A percentile compares a stretch with the other conserved stretches of the same genome.
These are phyloP conservation scores for Metschnikowia kunwiensis DNA, from an alignment of 805 yeast genomes.

Conservation along the genomic window DNA sequence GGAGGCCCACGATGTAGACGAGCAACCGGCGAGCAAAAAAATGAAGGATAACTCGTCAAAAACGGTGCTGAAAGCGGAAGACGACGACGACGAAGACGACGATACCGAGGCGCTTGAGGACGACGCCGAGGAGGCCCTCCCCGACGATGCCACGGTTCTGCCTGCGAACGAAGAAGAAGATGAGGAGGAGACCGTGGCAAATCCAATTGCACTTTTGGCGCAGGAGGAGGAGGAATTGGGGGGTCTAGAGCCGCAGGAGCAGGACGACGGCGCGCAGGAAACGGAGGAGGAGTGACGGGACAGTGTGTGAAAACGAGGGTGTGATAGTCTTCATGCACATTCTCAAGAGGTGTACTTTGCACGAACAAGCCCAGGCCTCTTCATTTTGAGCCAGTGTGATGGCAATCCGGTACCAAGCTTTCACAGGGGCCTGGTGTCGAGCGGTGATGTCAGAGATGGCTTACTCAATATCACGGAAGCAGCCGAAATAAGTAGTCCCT, in stretches of 20 bases:
- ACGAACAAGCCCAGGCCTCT: too few relatives aligned
- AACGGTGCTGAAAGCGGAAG: slow-evolving; percentile 12
- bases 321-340: too few relatives aligned
- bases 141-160: slow-evolving; percentile 18
- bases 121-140: slow-evolving; percentile 14
- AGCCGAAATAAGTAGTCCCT: too few relatives aligned
- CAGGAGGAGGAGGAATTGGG: slow-evolving; percentile 35
- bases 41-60: slow-evolving; percentile 16
- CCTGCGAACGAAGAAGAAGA: slow-evolving; percentile 19
- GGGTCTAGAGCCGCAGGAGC: slow-evolving; percentile 21
- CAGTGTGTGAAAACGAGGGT: background rate
- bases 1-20: slow-evolving; percentile 8
- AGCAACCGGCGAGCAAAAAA: slow-evolving; percentile 21
- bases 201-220: slow-evolving; percentile 33
- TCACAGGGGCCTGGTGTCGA: too few relatives aligned
- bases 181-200: slow-evolving; percentile 19
- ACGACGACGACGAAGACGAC: slow-evolving; percentile 14
- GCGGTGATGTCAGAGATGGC: too few relatives aligned
- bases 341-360: too few relatives aligned
- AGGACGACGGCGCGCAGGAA: slow-evolving; percentile 18
- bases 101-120: slow-evolving; percentile 14
- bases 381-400: too few relatives aligned
- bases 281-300: slow-evolving; percentile 6
- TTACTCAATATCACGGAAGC: too few relatives aligned
- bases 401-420: too few relatives aligned